Conservation (phyloP, 352 stramenopile genomes). For the Pythium aquatile region DNA sequence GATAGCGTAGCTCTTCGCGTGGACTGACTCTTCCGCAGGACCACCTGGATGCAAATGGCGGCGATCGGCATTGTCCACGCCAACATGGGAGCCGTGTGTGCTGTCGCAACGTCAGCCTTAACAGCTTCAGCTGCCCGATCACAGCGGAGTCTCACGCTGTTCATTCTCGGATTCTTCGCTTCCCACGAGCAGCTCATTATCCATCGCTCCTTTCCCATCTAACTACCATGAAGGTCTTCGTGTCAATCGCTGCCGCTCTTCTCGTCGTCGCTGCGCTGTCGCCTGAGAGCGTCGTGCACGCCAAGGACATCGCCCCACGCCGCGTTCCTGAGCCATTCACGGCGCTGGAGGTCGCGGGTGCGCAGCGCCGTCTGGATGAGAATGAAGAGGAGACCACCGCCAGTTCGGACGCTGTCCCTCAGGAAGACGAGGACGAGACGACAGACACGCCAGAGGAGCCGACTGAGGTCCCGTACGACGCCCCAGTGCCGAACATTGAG, state of each 20-base stretch:
- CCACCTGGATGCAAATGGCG: not conserved
- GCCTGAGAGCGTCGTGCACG: not conserved
- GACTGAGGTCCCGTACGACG: not conserved
- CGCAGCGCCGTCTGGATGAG: constrained; percentile 9
- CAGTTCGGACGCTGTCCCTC: not conserved
- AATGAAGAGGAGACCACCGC: not conserved
- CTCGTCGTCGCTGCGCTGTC: constrained; percentile 8
- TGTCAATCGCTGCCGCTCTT: constrained; percentile 3
- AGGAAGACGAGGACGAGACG: not conserved
- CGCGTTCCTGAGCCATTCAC: constrained; percentile 2
- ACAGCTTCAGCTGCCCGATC: not conserved
- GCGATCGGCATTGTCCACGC: not conserved
- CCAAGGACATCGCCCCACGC: constrained; percentile 11
- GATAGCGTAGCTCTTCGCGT: not conserved
- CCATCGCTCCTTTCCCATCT: not conserved
- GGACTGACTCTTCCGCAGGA: not conserved
- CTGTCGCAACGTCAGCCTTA: not conserved
- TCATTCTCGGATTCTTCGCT: no score
- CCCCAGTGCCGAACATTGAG: not conserved
- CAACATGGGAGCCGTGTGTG: not conserved
- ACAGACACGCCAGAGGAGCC: not conserved
- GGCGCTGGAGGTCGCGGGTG: not conserved
- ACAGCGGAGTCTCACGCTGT: not conserved
- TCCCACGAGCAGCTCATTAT: not conserved
- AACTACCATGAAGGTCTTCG: constrained; percentile 14